Conservation (phyloP, 106 monocot genomes). For the Allium sativum region DNA sequence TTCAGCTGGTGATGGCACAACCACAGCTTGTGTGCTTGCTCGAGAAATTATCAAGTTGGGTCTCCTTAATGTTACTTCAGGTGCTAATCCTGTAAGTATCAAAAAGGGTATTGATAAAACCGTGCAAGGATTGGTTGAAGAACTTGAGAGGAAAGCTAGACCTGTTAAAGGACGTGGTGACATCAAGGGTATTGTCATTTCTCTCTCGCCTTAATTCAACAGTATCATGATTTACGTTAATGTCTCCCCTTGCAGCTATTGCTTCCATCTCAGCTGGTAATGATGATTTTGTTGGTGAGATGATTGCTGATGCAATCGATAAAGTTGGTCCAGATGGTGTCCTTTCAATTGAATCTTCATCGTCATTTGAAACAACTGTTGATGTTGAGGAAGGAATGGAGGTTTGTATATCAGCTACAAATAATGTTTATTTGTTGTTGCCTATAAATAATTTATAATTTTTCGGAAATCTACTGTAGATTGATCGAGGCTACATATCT, state of each 20-base stretch:
- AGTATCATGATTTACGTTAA: too few relatives aligned
- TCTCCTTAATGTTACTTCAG: constrained; percentile 60
- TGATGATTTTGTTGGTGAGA: constrained; percentile 56
- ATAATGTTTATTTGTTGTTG: too few relatives aligned
- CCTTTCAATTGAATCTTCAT: constrained; percentile 72
- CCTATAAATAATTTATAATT: too few relatives aligned
- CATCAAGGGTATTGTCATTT: constrained; percentile 41
- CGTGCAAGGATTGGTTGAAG: constrained; percentile 43
- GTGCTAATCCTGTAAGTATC: constrained; percentile 67
- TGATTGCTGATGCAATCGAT: constrained; percentile 85
- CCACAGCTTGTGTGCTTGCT: constrained; percentile 64
- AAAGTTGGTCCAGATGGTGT: constrained; percentile 86
- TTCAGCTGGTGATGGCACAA: constrained; percentile 75
- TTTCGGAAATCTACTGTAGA: constrained; percentile 27
- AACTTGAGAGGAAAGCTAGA: constrained; percentile 54
- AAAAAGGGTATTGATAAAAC: constrained; percentile 80
- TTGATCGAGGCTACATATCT: constrained; percentile 71
- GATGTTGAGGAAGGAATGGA: constrained; percentile 19
- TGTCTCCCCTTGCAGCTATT: constrained; percentile 38
- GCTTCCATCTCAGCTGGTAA: constrained; percentile 72
- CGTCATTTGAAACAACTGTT: constrained; percentile 71
- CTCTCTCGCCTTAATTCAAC: too few relatives aligned
- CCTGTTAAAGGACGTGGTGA: constrained; percentile 62
- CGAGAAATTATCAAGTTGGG: constrained; percentile 69
- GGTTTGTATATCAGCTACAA: not conserved